Evolutionary conservation across 495 filamentous ascomycete genomes (phyloP).

Genomic region (Penicillium manginii): DNA sequence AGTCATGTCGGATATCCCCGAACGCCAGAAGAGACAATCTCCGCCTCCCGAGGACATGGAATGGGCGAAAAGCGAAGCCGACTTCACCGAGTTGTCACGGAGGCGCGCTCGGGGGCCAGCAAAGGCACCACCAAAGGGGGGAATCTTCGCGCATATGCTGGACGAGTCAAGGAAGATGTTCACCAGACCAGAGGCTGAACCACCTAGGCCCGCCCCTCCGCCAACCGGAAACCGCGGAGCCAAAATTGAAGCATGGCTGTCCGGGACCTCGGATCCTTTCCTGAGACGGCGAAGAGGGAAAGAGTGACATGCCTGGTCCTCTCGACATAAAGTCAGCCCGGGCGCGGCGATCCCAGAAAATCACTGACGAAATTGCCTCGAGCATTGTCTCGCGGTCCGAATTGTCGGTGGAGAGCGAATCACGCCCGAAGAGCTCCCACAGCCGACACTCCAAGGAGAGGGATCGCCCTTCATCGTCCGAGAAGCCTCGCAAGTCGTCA

Average conservation of each 20-base stretch:
- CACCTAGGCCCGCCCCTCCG: constrained; percentile 46
- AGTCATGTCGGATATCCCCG: constrained; percentile 29
- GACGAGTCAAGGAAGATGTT: constrained; percentile 59
- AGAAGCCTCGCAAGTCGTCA: constrained; percentile 17
- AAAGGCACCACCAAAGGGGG: constrained; percentile 49
- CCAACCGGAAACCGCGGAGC: constrained; percentile 40
- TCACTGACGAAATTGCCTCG: constrained; percentile 22
- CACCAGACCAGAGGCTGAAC: constrained; percentile 56
- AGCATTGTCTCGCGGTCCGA: constrained; percentile 24
- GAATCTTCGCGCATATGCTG: constrained; percentile 53
- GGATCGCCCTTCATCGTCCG: constrained; percentile 20
- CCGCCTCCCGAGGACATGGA: constrained; percentile 39
- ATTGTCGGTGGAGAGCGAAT: constrained; percentile 26
- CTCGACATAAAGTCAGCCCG: constrained; percentile 43
- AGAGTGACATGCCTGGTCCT: constrained; percentile 50
- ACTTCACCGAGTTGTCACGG: constrained; percentile 50
- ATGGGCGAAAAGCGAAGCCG: constrained; percentile 48
- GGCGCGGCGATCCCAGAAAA: constrained; percentile 31
- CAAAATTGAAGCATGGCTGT: constrained; percentile 79
- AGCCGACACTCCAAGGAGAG: constrained; percentile 34
- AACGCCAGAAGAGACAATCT: constrained; percentile 30
- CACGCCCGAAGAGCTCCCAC: constrained; percentile 32
- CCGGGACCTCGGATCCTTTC: constrained; percentile 73
- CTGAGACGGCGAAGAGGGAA: constrained; percentile 51
- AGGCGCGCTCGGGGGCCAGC: constrained; percentile 40